Evolutionary conservation across 2,329 filamentous ascomycete genomes (phyloP).

Genomic region (Penicillium sp.): DNA sequence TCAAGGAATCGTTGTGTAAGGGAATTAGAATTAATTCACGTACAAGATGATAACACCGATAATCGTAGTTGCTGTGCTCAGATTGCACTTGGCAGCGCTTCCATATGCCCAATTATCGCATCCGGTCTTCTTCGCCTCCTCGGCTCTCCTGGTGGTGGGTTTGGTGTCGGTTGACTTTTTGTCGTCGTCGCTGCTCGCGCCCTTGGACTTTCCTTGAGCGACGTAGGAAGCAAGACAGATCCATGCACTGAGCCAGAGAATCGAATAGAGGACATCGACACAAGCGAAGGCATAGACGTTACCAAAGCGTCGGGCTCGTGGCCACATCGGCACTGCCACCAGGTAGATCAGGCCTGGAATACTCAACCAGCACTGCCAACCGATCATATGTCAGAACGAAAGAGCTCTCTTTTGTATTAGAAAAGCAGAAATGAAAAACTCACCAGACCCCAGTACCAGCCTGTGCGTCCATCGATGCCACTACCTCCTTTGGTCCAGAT

Average conservation of each 20-base stretch:
- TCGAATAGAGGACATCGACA: constrained; percentile 53
- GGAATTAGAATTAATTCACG: constrained; percentile 19
- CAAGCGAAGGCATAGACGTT: constrained; percentile 60
- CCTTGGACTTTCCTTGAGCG: constrained; percentile 52
- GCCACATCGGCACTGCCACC: constrained; percentile 60
- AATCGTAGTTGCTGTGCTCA: constrained; percentile 56
- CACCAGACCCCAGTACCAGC: constrained; percentile 59
- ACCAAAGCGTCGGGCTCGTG: constrained; percentile 56
- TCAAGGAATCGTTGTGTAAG: background rate
- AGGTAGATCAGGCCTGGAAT: constrained; percentile 60
- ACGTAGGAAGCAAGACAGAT: constrained; percentile 58
- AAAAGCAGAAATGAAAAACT: constrained; percentile 18
- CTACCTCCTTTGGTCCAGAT: constrained; percentile 55
- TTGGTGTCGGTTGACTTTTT: constrained; percentile 31
- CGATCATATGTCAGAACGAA: background rate
- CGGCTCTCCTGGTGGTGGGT: constrained; percentile 37
- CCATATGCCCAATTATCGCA: constrained; percentile 51
- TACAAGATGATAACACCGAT: constrained; percentile 59
- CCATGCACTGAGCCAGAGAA: constrained; percentile 61
- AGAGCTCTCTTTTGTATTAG: background rate
- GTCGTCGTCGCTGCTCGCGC: constrained; percentile 31
- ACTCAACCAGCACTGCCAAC: constrained; percentile 56
- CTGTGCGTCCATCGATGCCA: constrained; percentile 53
- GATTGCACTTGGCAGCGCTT: constrained; percentile 53
- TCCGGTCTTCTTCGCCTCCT: constrained; percentile 29